Percentiles rank a stretch among this genome's conserved stretches.
Evolutionary conservation across 2,329 filamentous ascomycete genomes (phyloP).

Genomic region (Cucurbitaria berberidis): DNA sequence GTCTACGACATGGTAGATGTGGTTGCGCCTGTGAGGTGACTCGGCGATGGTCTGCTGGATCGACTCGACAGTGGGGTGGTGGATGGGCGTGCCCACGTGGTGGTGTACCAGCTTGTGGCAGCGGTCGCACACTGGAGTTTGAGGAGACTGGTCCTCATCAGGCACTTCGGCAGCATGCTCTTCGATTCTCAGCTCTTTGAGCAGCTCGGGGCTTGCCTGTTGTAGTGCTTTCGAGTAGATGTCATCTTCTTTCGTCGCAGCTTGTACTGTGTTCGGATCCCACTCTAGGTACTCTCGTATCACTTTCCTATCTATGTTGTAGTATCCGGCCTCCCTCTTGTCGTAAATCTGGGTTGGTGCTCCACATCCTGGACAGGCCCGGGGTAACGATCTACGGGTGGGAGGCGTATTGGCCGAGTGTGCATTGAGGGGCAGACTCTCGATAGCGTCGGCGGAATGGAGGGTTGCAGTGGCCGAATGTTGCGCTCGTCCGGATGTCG

Average conservation of each 20-base stretch:
- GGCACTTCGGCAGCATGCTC: conserved; percentile 21
- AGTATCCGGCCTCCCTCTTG: conserved; percentile 63
- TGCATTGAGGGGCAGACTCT: neutral
- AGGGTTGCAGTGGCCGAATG: conserved; percentile 21
- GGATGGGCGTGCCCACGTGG: conserved; percentile 71
- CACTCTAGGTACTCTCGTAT: conserved; percentile 50
- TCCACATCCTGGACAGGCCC: conserved; percentile 68
- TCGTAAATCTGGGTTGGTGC: conserved; percentile 64
- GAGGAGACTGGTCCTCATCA: conserved; percentile 19
- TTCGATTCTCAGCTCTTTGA: conserved; percentile 40
- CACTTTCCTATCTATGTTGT: conserved; percentile 57
- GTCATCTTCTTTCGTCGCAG: conserved; percentile 41
- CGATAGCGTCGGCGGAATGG: conserved; percentile 10
- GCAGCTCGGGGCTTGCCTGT: conserved; percentile 33
- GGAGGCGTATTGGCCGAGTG: conserved; percentile 1
- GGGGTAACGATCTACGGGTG: conserved; percentile 49
- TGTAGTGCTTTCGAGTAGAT: conserved; percentile 46
- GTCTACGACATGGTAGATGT: conserved; percentile 94
- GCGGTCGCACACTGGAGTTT: conserved; percentile 76
- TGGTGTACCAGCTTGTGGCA: conserved; percentile 86
- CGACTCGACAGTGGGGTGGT: conserved; percentile 80
- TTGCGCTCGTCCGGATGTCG: conserved; percentile 25
- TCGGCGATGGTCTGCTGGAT: conserved; percentile 85
- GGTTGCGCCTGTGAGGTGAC: conserved; percentile 88
- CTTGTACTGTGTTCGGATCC: conserved; percentile 26